phyloP scores from a whole-genome alignment of 129 eudicot species.

The Chrysanthemum lavandulifolium region DNA sequence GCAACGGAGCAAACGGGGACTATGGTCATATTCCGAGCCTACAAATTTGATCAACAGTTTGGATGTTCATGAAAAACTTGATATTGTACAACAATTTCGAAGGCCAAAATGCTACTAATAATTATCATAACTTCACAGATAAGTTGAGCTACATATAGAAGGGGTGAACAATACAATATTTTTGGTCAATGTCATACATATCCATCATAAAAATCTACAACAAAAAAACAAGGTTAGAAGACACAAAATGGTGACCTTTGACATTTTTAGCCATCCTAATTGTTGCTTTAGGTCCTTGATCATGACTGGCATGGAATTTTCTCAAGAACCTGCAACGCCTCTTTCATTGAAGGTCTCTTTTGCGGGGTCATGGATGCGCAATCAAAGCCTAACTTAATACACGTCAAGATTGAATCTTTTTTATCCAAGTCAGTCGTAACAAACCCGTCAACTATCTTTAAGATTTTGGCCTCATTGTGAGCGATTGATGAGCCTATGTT shows the following conservation, averaged over 20 bases:
- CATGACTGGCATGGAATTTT: conserved; percentile 43
- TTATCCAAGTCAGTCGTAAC: conserved; percentile 41
- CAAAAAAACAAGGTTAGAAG: not conserved
- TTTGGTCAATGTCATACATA: conserved; percentile 3
- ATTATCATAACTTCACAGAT: too few relatives aligned
- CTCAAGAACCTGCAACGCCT: conserved; percentile 68
- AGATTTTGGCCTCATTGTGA: conserved; percentile 42
- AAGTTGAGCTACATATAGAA: conserved; percentile 3
- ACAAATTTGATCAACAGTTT: too few relatives aligned
- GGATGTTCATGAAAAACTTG: too few relatives aligned
- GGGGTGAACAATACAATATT: conserved; percentile 6
- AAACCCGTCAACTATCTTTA: conserved; percentile 58
- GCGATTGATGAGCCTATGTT: conserved; percentile 30
- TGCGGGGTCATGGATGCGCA: conserved; percentile 71
- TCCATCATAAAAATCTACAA: conserved; percentile 13
- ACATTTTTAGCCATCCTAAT: conserved; percentile 1
- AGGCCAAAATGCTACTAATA: not conserved
- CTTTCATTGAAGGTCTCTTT: conserved; percentile 90
- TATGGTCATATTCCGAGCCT: too few relatives aligned
- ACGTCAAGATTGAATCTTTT: conserved; percentile 48
- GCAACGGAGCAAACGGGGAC: too few relatives aligned
- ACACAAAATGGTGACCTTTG: conserved; percentile 21
- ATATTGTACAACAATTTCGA: not conserved
- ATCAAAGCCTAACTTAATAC: conserved; percentile 66
- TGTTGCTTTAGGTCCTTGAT: conserved; percentile 11